phyloP scores from a whole-genome alignment of 352 stramenopile genomes.

The Chrysophaeum taylorii region DNA sequence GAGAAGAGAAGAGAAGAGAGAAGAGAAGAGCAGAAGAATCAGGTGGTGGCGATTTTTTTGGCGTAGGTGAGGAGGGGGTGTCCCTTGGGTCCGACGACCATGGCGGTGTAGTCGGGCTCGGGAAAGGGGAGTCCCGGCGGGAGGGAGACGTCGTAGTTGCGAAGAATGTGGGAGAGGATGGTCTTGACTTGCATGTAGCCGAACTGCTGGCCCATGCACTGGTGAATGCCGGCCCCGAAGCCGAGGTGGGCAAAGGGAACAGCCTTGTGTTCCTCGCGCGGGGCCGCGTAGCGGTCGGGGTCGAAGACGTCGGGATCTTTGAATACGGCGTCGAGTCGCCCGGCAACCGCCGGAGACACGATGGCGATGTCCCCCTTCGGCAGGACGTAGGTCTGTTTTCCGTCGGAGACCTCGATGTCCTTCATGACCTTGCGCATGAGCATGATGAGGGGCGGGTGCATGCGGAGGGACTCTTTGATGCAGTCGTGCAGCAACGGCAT shows the following conservation, averaged over 20 bases:
- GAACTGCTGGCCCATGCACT: slow-evolving; percentile 83
- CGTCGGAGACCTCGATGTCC: slow-evolving; percentile 45
- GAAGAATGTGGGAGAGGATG: slow-evolving; percentile 71
- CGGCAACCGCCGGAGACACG: slow-evolving; percentile 62
- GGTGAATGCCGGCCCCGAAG: slow-evolving; percentile 78
- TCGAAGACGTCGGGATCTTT: slow-evolving; percentile 59
- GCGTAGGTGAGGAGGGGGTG: slow-evolving; percentile 60
- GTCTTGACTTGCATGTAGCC: slow-evolving; percentile 82
- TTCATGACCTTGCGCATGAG: slow-evolving; percentile 72
- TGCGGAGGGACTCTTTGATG: slow-evolving; percentile 71
- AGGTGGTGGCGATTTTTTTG: not conserved
- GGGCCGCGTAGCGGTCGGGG: slow-evolving; percentile 66
- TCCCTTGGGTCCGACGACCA: slow-evolving; percentile 79
- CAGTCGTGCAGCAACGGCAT: slow-evolving; percentile 71
- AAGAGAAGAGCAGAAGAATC: too few relatives aligned
- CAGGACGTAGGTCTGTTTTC: slow-evolving; percentile 59
- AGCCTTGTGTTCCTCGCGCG: slow-evolving; percentile 67
- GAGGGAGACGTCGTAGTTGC: slow-evolving; percentile 71
- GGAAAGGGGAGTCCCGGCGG: slow-evolving; percentile 53
- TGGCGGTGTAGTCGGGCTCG: slow-evolving; percentile 68
- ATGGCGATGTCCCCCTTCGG: slow-evolving; percentile 73
- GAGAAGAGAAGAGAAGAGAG: too few relatives aligned
- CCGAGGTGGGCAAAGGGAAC: slow-evolving; percentile 69
- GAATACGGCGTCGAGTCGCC: slow-evolving; percentile 40
- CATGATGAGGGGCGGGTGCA: slow-evolving; percentile 80